These are phyloP conservation scores for Populus hybrid DNA, from an alignment of 441 rosid species.

Conservation along the genomic window DNA sequence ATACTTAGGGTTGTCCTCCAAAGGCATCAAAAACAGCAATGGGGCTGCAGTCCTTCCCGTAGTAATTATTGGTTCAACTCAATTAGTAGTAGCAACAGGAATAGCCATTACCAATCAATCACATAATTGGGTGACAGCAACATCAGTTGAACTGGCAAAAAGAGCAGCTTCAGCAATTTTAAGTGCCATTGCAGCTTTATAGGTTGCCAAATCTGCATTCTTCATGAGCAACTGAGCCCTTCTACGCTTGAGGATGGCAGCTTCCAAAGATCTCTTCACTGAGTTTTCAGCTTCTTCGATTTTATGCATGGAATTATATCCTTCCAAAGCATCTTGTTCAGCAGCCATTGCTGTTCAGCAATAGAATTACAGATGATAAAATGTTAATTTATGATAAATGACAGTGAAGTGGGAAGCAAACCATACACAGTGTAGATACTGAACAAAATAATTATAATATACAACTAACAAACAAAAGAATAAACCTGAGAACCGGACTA, in stretches of 20 bases:
- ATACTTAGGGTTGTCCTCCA: slow-evolving; percentile 17
- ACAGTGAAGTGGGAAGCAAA: background rate
- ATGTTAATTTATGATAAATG: background rate
- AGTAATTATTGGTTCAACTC: background rate
- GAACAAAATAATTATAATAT: background rate
- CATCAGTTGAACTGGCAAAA: slow-evolving; percentile 32
- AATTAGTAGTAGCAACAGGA: background rate
- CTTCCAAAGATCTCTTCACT: slow-evolving; percentile 34
- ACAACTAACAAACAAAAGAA: background rate
- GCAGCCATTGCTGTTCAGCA: slow-evolving; percentile 41
- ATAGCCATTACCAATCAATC: slow-evolving; percentile 25
- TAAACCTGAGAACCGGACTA: background rate
- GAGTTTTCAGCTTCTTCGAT: slow-evolving; percentile 47
- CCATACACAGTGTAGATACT: background rate
- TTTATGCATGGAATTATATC: slow-evolving; percentile 31
- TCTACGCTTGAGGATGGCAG: slow-evolving; percentile 47
- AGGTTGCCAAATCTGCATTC: slow-evolving; percentile 70
- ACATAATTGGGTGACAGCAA: slow-evolving; percentile 24
- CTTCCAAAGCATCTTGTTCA: slow-evolving; percentile 49
- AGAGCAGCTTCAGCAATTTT: slow-evolving; percentile 63
- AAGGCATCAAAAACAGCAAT: slow-evolving; percentile 23
- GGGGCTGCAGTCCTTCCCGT: slow-evolving; percentile 6
- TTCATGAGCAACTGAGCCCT: slow-evolving; percentile 66
- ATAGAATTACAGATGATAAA: background rate
- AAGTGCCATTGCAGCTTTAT: slow-evolving; percentile 60